Percentiles rank a stretch among this genome's conserved stretches.
These are phyloP conservation scores for Aquilaria sinensis DNA, from an alignment of 345 rosid species.

Conservation along the genomic window DNA sequence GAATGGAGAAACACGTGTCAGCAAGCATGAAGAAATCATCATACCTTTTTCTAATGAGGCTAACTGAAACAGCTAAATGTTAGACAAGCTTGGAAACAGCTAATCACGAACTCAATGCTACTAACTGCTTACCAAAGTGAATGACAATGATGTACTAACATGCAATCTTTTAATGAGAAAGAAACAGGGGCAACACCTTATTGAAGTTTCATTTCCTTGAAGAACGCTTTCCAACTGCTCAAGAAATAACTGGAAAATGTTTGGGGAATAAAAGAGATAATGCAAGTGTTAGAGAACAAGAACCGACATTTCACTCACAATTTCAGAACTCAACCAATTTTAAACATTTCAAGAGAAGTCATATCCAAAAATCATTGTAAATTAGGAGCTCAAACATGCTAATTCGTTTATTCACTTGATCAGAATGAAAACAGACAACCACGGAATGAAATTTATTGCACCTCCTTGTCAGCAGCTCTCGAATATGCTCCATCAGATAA, in stretches of 20 bases:
- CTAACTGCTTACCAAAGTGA: not conserved
- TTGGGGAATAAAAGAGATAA: constrained; percentile 2
- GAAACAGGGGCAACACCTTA: constrained; percentile 41
- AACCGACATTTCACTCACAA: no score
- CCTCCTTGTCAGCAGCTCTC: no score
- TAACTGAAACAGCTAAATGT: not conserved
- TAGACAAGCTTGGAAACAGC: not conserved
- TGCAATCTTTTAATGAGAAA: not conserved
- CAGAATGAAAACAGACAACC: no score
- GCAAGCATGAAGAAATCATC: constrained; percentile 5
- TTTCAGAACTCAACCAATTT: no score
- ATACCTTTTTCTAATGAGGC: constrained; percentile 3
- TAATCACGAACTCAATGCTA: not conserved
- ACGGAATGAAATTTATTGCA: no score
- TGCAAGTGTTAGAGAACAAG: not conserved
- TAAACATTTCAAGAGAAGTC: no score
- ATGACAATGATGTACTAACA: not conserved
- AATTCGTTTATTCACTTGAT: no score
- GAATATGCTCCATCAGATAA: no score
- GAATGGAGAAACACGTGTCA: constrained; percentile 15
- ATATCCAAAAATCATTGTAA: no score
- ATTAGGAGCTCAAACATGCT: no score
- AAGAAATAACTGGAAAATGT: constrained; percentile 68
- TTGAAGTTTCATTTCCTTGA: constrained; percentile 69
- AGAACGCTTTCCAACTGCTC: constrained; percentile 88